Conservation (phyloP, 1,139 yeast species). For the Hyphopichia buzzinii region DNA sequence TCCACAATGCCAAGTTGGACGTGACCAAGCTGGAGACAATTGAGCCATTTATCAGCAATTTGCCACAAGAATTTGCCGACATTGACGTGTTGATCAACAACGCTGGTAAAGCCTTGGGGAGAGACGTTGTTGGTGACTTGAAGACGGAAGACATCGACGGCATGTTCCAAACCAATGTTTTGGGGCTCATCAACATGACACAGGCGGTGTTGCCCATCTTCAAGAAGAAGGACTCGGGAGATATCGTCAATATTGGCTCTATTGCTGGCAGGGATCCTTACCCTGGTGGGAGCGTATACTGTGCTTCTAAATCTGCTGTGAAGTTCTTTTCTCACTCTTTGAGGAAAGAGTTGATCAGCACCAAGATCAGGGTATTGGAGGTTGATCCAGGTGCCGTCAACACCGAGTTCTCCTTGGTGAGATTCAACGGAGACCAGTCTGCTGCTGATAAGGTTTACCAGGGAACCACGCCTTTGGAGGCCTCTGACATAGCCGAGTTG, state of each 20-base stretch:
- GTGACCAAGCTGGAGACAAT: constrained; percentile 54
- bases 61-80: constrained; percentile 55
- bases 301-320: constrained; percentile 51
- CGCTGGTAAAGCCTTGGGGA: constrained; percentile 80
- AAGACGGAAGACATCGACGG: constrained; percentile 52
- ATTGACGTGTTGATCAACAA: constrained; percentile 73
- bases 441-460: constrained; percentile 46
- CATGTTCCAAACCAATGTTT: constrained; percentile 71
- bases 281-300: constrained; percentile 51
- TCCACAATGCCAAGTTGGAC: constrained; percentile 56
- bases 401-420: constrained; percentile 48
- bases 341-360: constrained; percentile 46
- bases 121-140: constrained; percentile 61
- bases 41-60: constrained; percentile 45
- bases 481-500: constrained; percentile 50
- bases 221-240: constrained; percentile 51
- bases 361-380: constrained; percentile 47
- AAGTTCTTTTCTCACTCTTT: constrained; percentile 45
- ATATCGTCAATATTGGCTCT: constrained; percentile 49
- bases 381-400: constrained; percentile 54
- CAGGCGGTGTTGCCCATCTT: constrained; percentile 64
- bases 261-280: constrained; percentile 53
- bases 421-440: constrained; percentile 43
- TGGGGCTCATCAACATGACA: constrained; percentile 69
- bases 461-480: constrained; percentile 45